A percentile compares a stretch with the other conserved stretches of the same genome.
phyloP scores from a whole-genome alignment of 2,329 filamentous ascomycete genomes.

The Trichoderma polysporum region DNA sequence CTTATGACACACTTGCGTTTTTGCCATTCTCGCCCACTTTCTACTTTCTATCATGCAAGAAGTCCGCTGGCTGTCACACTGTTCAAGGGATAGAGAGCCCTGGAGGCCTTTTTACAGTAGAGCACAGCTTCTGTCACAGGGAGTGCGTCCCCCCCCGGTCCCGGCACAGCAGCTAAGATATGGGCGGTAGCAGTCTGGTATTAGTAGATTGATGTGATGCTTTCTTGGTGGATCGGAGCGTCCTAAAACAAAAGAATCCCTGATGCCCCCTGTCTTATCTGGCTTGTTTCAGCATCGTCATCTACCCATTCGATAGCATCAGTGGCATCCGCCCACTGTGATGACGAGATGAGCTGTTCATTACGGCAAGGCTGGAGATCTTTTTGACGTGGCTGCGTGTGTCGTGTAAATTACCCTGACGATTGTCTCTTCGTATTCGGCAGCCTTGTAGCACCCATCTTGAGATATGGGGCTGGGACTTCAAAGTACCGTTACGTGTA shows the following conservation, averaged over 20 bases:
- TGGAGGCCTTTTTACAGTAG: too few relatives aligned
- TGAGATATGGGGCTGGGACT: neutral
- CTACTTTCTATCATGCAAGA: too few relatives aligned
- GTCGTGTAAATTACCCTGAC: neutral
- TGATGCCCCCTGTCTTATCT: neutral
- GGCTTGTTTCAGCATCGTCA: neutral
- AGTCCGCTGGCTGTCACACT: too few relatives aligned
- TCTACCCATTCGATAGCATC: neutral
- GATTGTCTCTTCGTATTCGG: neutral
- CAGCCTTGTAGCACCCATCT: neutral
- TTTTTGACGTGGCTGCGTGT: neutral
- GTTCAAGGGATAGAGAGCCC: too few relatives aligned
- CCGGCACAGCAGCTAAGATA: too few relatives aligned
- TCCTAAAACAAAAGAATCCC: neutral
- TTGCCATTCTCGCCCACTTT: neutral
- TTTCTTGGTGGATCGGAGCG: neutral
- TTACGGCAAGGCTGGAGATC: slow-evolving; percentile 13
- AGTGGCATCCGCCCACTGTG: neutral
- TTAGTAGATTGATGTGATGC: too few relatives aligned
- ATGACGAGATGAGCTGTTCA: neutral
- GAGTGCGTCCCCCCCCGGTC: too few relatives aligned
- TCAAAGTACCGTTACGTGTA: too few relatives aligned
- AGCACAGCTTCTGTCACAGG: too few relatives aligned
- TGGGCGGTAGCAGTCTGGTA: too few relatives aligned
- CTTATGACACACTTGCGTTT: neutral